Conservation (phyloP, 164 flowering plant species). For the Pachysandra terminalis region DNA sequence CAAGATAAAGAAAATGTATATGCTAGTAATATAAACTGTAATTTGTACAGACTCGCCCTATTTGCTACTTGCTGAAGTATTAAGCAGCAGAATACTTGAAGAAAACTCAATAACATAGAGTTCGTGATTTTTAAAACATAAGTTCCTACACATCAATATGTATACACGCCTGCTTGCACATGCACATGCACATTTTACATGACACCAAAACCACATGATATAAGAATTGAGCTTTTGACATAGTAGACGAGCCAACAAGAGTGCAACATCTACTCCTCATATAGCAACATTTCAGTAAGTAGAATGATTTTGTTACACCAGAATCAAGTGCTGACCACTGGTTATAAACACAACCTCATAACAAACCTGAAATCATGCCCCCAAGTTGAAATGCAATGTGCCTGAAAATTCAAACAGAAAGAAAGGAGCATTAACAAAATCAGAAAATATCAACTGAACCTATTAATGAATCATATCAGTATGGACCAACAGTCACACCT, state of each 20-base stretch:
- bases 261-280: not conserved
- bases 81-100: too few relatives aligned
- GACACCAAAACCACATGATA: not conserved
- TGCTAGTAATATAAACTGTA: not conserved
- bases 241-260: not conserved
- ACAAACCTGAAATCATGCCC: slow-evolving; percentile 96
- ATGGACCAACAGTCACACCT: slow-evolving; percentile 40
- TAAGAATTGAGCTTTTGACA: not conserved
- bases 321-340: slow-evolving; percentile 1
- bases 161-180: too few relatives aligned
- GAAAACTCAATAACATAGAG: too few relatives aligned
- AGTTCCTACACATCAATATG: too few relatives aligned
- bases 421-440: not conserved
- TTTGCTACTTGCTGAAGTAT: too few relatives aligned
- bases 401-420: slow-evolving; percentile 42
- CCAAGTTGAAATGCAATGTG: slow-evolving; percentile 94
- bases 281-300: not conserved
- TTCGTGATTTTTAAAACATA: too few relatives aligned
- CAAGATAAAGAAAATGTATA: too few relatives aligned
- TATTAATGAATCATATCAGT: not conserved
- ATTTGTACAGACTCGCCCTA: too few relatives aligned
- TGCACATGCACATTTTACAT: too few relatives aligned
- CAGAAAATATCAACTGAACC: slow-evolving; percentile 5
- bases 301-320: not conserved
- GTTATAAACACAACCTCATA: not conserved